Conservation (phyloP, 225 moss, liverwort and hornwort species). For the Pseudisothecium myosuroides region DNA sequence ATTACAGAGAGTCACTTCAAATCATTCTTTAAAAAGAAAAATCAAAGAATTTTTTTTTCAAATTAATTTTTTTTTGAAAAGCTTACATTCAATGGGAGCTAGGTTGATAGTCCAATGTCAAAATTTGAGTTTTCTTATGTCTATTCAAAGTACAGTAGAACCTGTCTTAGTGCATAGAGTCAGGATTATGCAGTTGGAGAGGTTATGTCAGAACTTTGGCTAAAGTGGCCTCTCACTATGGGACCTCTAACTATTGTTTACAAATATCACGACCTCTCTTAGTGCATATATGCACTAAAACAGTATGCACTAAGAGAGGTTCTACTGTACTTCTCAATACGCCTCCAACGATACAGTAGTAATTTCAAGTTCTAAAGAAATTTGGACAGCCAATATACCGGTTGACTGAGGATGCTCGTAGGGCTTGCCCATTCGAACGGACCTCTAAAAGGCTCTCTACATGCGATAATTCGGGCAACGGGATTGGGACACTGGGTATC, state of each 20-base stretch:
- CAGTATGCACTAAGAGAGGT: no score
- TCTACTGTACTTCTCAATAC: no score
- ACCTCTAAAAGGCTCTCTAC: not conserved
- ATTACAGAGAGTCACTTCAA: not conserved
- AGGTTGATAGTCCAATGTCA: not conserved
- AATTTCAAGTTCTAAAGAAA: not conserved
- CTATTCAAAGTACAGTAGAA: not conserved
- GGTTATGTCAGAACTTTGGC: no score
- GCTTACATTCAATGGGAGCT: not conserved
- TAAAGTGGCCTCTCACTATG: no score
- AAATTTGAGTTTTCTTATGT: not conserved
- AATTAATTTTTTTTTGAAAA: not conserved
- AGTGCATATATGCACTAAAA: no score
- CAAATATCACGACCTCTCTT: no score
- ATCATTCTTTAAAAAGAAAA: no score
- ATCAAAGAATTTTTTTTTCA: not conserved
- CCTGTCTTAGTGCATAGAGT: no score
- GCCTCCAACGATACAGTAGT: not conserved
- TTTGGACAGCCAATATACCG: not conserved
- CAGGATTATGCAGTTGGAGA: no score
- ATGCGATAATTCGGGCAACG: not conserved
- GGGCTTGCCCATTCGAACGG: not conserved
- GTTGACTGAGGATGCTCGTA: no score
- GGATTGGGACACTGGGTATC: not conserved
- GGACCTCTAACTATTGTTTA: no score